These are phyloP conservation scores for Sherardia arvensis DNA, from an alignment of 257 asterid species.

Conservation along the genomic window DNA sequence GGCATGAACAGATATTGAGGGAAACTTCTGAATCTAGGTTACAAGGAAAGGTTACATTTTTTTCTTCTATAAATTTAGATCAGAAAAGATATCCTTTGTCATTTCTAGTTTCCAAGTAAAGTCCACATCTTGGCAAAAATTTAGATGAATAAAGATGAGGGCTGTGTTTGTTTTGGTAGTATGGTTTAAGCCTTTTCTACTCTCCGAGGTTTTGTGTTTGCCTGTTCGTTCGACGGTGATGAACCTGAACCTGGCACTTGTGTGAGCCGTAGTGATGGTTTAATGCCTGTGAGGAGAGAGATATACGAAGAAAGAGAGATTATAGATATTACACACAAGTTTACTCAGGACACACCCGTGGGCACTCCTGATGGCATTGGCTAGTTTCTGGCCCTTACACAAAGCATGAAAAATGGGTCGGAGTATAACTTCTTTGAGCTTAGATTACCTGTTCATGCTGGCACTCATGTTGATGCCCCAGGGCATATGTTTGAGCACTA, in stretches of 20 bases:
- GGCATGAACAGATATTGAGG: no score
- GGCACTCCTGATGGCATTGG: constrained; percentile 53
- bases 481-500: constrained; percentile 61
- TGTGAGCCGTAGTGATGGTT: constrained; percentile 14
- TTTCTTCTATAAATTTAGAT: no score
- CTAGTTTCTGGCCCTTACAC: constrained; percentile 36
- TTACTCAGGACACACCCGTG: constrained; percentile 43
- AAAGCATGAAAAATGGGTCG: constrained; percentile 78
- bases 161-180: constrained; percentile 19
- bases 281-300: constrained; percentile 33
- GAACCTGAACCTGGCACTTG: constrained; percentile 40
- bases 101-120: no score
- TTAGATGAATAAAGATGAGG: constrained; percentile 23
- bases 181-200: constrained; percentile 21
- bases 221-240: no score
- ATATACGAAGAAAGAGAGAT: constrained; percentile 43
- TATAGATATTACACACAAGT: constrained; percentile 60
- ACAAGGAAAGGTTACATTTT: no score
- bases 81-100: no score
- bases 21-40: no score
- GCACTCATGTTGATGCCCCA: constrained; percentile 92
- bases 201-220: constrained; percentile 15
- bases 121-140: no score
- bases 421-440: constrained; percentile 70
- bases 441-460: constrained; percentile 57